Evolutionary conservation across 768 basidiomycete species (phyloP).

Genomic region (Hygrocybe coccinea): DNA sequence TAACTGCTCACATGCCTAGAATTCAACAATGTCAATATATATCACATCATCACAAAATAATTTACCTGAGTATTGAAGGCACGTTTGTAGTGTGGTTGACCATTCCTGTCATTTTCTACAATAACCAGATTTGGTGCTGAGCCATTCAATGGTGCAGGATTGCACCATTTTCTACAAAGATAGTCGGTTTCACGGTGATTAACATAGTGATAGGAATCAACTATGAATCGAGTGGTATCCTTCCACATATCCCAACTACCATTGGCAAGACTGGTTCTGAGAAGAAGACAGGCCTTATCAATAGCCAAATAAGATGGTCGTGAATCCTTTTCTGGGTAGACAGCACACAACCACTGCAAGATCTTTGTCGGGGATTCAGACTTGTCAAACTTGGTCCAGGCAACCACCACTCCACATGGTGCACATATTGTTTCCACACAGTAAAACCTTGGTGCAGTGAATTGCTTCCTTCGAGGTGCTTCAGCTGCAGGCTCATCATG

Average conservation of each 20-base stretch:
- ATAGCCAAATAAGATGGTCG: constrained; percentile 21
- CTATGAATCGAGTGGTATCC: constrained; percentile 18
- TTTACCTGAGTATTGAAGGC: constrained; percentile 5
- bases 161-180: background rate
- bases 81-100: constrained; percentile 15
- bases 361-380: constrained; percentile 24
- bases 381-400: constrained; percentile 27
- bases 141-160: constrained; percentile 26
- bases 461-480: constrained; percentile 9
- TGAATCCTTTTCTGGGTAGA: constrained; percentile 17
- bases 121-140: constrained; percentile 28
- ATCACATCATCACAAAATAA: background rate
- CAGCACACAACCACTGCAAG: constrained; percentile 13
- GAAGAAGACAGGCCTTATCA: constrained; percentile 3
- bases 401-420: constrained; percentile 9
- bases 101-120: constrained; percentile 19
- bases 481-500: constrained; percentile 14
- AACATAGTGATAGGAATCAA: constrained; percentile 22
- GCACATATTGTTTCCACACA: constrained; percentile 10
- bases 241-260: constrained; percentile 11
- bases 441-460: constrained; percentile 3
- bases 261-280: constrained; percentile 5
- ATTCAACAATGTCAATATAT: background rate
- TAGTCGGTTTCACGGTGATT: background rate
- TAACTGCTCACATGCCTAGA: constrained; percentile 29